Evolutionary conservation across 768 basidiomycete genomes (phyloP), one percentile per base, ranked within the genome.

Genomic region (Antrodiella citrinella): DNA sequence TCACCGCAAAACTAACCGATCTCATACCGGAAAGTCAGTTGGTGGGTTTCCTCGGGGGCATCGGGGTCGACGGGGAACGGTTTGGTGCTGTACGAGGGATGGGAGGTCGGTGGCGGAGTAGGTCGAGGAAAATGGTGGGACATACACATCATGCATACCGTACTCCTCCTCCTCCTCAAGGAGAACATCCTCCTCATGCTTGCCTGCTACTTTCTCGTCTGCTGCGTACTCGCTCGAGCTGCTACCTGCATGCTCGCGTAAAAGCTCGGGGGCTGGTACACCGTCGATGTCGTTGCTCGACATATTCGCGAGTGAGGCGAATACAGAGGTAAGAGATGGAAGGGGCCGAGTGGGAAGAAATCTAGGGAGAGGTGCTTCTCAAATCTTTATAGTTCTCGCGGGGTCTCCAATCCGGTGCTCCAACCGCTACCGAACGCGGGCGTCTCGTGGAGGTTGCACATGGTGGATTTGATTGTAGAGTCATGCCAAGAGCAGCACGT

Each of bases 11-110:
- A 7, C 7, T 35, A 7, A 15, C 15, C 7, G 30, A 35, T 10
- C 4, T 35, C 61, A 20, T 18, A 71, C 69, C 72, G 70, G 55
- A 78, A 53, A 9, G 78, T 76, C 44, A 81, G 71, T 59, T 76
- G 77, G 50, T 75, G 74, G 13, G 70, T 71, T 57, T 80, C 77
- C 26, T 70, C 71, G 9, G 60, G 54, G 12, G 71, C 71, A 56
- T 73, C 58, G 12, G 76, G 74, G 53, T 77, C 72, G 18, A 75
- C 59, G 38, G 79, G 80, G 66, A 83, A 82, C 3, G 79, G 80
- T 43, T 67, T 47, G 3, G 57, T 39, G 21, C 56, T 59, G 25
- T 4, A 20, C 2, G 11, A 42, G 15, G 20, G 7, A 35, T 35
- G 30, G 30, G n/a, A n/a, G n/a, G n/a, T n/a, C n/a, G n/a, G n/a